Conservation (phyloP, 1,139 yeast genomes). For the Kodamaea anthophila region DNA sequence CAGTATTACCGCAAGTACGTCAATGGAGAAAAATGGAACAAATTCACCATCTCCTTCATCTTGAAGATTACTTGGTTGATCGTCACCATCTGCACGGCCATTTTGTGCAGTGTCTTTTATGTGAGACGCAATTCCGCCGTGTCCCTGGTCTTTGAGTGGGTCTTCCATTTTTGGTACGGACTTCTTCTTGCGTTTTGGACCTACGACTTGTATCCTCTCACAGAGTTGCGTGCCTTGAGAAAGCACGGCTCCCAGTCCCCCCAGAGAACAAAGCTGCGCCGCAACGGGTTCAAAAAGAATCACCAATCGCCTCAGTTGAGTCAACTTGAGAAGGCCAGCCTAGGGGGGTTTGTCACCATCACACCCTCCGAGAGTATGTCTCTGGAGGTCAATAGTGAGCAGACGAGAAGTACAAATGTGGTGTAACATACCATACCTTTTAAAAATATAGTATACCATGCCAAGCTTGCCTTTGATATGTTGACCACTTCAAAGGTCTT, state of each 20-base stretch:
- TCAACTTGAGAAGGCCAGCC: constrained; percentile 6
- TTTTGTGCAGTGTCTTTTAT: constrained; percentile 23
- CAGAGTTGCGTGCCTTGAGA: constrained; percentile 18
- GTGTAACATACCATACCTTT: no score
- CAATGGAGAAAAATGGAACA: constrained; percentile 28
- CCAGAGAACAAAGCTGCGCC: constrained; percentile 1
- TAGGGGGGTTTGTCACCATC: constrained; percentile 7
- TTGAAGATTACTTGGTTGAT: constrained; percentile 26
- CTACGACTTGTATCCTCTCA: constrained; percentile 30
- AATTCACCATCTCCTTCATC: constrained; percentile 27
- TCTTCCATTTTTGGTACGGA: constrained; percentile 34
- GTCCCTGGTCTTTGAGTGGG: constrained; percentile 30
- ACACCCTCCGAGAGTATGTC: constrained; percentile 5
- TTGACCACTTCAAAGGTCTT: no score
- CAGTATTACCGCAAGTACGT: constrained; percentile 26
- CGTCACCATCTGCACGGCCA: constrained; percentile 23
- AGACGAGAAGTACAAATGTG: background rate
- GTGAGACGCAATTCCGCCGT: constrained; percentile 14
- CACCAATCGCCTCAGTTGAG: constrained; percentile 5
- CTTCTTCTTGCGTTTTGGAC: constrained; percentile 31
- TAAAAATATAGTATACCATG: no score
- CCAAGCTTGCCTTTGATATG: no score
- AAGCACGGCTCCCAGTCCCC: constrained; percentile 9
- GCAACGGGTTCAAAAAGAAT: constrained; percentile 1
- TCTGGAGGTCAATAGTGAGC: constrained; percentile 2